Evolutionary conservation across 2,329 filamentous ascomycete genomes (phyloP).

Genomic region (Fusarium caatingaense): DNA sequence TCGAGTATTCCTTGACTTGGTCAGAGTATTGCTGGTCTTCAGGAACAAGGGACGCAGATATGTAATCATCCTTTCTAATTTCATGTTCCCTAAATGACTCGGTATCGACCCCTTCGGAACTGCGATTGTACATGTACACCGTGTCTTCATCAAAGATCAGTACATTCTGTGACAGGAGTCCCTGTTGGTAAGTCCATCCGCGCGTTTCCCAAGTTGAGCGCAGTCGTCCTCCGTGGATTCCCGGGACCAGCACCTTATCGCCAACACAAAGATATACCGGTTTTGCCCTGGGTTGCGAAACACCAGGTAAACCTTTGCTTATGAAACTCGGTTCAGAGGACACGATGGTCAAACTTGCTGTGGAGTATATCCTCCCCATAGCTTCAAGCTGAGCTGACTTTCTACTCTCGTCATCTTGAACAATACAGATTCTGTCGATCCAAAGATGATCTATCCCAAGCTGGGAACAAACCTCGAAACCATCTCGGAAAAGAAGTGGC

Average conservation of each 20-base stretch:
- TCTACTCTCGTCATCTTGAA: background rate
- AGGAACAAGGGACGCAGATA: background rate
- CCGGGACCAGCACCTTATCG: background rate
- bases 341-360: background rate
- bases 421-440: background rate
- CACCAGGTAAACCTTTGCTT: background rate
- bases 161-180: background rate
- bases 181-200: background rate
- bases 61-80: no score
- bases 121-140: background rate
- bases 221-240: no score
- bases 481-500: rapidly evolving
- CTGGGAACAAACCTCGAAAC: background rate
- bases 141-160: background rate
- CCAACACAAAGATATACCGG: rapidly evolving
- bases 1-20: background rate
- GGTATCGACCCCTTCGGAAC: no score
- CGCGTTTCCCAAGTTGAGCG: no score
- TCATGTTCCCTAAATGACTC: no score
- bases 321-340: rapidly evolving
- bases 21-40: background rate
- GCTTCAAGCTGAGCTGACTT: background rate
- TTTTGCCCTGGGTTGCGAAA: background rate
- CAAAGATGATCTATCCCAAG: background rate
- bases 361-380: background rate